A percentile compares a stretch with the other conserved stretches of the same genome.
phyloP scores from a whole-genome alignment of 108 stramenopile genomes.

The Epipyxis sp. region DNA sequence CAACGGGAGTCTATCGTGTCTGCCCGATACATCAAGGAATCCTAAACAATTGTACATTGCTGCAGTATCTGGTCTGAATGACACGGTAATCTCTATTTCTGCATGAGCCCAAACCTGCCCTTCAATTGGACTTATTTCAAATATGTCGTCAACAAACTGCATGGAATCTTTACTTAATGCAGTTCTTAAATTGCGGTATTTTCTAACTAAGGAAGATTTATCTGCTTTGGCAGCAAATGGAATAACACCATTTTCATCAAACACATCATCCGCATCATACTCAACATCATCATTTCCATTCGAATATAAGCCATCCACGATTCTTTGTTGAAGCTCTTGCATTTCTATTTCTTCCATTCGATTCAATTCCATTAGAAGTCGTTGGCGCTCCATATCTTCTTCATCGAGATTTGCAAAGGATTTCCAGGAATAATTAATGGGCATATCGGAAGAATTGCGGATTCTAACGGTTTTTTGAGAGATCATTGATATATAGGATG shows the following conservation, averaged over 20 bases:
- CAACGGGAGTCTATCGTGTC: conserved; percentile 58
- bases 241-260: background rate
- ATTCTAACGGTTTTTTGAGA: conserved; percentile 55
- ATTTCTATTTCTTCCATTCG: conserved; percentile 40
- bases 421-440: conserved; percentile 58
- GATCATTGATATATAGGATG: conserved; percentile 57
- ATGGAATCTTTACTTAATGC: conserved; percentile 57
- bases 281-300: background rate
- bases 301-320: background rate
- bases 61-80: conserved; percentile 55
- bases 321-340: background rate
- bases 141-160: conserved; percentile 62
- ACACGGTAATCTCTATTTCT: conserved; percentile 59
- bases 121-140: conserved; percentile 51
- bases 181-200: conserved; percentile 56
- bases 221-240: conserved; percentile 13
- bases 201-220: conserved; percentile 37
- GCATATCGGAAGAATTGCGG: conserved; percentile 53
- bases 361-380: conserved; percentile 53
- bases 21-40: conserved; percentile 57
- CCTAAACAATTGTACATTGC: conserved; percentile 53
- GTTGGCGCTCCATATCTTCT: conserved; percentile 55
- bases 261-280: conserved; percentile 5
- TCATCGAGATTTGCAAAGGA: conserved; percentile 51
- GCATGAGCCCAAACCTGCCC: conserved; percentile 62